Conservation (phyloP, 2,329 filamentous ascomycete species). For the Cadophora sp. region DNA sequence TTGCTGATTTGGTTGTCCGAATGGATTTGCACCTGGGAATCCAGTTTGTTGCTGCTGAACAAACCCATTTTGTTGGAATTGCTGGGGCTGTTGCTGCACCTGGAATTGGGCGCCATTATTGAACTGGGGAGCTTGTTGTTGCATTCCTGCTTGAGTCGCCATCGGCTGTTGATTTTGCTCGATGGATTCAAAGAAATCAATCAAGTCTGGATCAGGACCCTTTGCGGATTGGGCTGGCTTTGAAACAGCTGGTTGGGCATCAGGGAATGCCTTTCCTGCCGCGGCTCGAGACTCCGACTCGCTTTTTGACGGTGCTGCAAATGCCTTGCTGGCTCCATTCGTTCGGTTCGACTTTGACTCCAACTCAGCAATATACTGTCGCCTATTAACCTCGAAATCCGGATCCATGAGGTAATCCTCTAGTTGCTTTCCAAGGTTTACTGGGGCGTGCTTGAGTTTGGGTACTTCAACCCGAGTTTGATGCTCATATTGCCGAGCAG, state of each 20-base stretch:
- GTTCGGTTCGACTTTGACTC: conserved; percentile 65
- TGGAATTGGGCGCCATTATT: conserved; percentile 42
- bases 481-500: conserved; percentile 89
- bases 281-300: conserved; percentile 42
- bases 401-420: conserved; percentile 95
- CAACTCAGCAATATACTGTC: conserved; percentile 90
- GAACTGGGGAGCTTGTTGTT: conserved; percentile 45
- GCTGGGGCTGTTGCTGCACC: conserved; percentile 48
- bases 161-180: conserved; percentile 85
- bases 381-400: conserved; percentile 91
- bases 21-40: conserved; percentile 19
- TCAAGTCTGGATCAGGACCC: conserved; percentile 77
- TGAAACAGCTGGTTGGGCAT: conserved; percentile 40
- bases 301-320: conserved; percentile 49
- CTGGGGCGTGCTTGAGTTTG: conserved; percentile 95
- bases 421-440: conserved; percentile 85
- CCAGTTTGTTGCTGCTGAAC: conserved; percentile 41
- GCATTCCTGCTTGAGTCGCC: conserved; percentile 52
- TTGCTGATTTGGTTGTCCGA: conserved; percentile 46
- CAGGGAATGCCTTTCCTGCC: conserved; percentile 41
- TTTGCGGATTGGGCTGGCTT: conserved; percentile 59
- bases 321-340: conserved; percentile 52
- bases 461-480: conserved; percentile 93
- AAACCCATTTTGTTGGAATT: conserved; percentile 51
- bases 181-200: conserved; percentile 94